Evolutionary conservation across 2,329 filamentous ascomycete species (phyloP).

Genomic region (Metarhizium humberi): DNA sequence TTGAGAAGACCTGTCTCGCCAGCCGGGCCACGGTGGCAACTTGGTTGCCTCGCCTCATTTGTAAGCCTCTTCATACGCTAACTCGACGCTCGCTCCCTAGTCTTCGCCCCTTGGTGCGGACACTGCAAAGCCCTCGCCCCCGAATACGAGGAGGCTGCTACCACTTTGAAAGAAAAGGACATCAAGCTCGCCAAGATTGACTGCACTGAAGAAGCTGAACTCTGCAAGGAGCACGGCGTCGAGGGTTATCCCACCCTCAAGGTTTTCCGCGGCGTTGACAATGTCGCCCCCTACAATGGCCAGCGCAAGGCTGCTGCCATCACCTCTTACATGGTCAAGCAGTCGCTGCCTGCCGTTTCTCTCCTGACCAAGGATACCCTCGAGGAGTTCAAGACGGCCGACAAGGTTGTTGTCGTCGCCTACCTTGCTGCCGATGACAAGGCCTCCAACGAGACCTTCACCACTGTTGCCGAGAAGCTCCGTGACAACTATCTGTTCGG

Average conservation of each 20-base stretch:
- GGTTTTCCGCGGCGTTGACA: slow-evolving; percentile 89
- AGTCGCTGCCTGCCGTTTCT: slow-evolving; percentile 88
- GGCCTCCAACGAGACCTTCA: slow-evolving; percentile 79
- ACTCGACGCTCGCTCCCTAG: slow-evolving; percentile 32
- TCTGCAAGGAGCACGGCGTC: slow-evolving; percentile 83
- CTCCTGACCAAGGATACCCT: slow-evolving; percentile 70
- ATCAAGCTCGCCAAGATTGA: slow-evolving; percentile 82
- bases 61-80: slow-evolving; percentile 17
- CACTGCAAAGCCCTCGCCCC: slow-evolving; percentile 98
- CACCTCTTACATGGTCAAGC: slow-evolving; percentile 93
- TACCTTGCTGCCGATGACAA: slow-evolving; percentile 79
- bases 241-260: slow-evolving; percentile 98
- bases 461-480: slow-evolving; percentile 60
- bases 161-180: slow-evolving; percentile 76
- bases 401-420: slow-evolving; percentile 90
- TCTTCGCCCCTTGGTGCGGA: slow-evolving; percentile 94
- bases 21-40: not conserved
- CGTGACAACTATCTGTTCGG: slow-evolving; percentile 92
- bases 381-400: slow-evolving; percentile 93
- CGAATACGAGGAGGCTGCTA: slow-evolving; percentile 83
- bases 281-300: slow-evolving; percentile 73
- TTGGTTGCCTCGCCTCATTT: not conserved
- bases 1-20: not conserved
- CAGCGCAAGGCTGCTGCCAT: slow-evolving; percentile 77
- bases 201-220: slow-evolving; percentile 88